Evolutionary conservation across 140 eudicot genomes (phyloP).

Genomic region (Stevia rebaudiana): DNA sequence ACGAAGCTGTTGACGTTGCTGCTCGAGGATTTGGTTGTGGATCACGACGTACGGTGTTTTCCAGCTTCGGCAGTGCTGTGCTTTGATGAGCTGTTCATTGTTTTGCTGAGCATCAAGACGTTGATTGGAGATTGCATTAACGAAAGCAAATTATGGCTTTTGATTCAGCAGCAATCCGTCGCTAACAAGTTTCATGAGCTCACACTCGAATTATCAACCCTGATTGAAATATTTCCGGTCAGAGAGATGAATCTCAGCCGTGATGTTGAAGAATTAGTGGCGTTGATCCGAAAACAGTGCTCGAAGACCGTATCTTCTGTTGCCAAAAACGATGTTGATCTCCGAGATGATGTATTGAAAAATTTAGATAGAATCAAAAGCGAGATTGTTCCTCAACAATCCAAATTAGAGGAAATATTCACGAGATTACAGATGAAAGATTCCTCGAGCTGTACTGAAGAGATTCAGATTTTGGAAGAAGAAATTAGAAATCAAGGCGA

Average conservation of each 20-base stretch:
- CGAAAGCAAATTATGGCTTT: constrained; percentile 71
- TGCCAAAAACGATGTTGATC: constrained; percentile 41
- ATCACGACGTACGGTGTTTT: constrained; percentile 15
- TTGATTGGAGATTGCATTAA: constrained; percentile 51
- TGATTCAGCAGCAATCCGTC: constrained; percentile 51
- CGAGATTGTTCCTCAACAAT: constrained; percentile 68
- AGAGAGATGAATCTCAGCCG: constrained; percentile 44
- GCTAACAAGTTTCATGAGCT: constrained; percentile 52
- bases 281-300: constrained; percentile 63
- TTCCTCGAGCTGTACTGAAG: constrained; percentile 52
- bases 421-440: constrained; percentile 36
- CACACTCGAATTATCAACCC: constrained; percentile 62
- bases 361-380: constrained; percentile 48
- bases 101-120: constrained; percentile 54
- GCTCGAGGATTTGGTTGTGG: constrained; percentile 53
- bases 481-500: constrained; percentile 58
- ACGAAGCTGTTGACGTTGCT: constrained; percentile 45
- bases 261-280: constrained; percentile 55
- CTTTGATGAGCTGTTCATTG: constrained; percentile 71
- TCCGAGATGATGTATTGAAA: constrained; percentile 36
- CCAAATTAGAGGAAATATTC: constrained; percentile 47
- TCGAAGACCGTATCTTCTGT: constrained; percentile 19
- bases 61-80: constrained; percentile 71
- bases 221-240: constrained; percentile 67
- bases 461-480: constrained; percentile 72